Percentiles rank a stretch among this genome's conserved stretches.
Evolutionary conservation across 768 basidiomycete species (phyloP).

Genomic region (Leccinum obscurum): DNA sequence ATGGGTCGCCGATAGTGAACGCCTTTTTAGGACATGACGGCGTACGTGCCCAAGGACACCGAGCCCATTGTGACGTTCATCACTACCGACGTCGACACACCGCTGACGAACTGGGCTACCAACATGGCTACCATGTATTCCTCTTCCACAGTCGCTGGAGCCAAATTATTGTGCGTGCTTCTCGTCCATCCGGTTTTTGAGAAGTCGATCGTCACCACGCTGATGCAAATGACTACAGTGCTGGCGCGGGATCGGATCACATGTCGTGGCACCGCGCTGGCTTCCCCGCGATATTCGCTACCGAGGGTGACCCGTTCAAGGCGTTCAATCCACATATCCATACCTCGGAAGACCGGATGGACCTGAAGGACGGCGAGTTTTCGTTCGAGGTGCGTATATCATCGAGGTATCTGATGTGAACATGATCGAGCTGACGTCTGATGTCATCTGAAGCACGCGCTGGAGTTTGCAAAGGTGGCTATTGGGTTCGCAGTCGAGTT

Average conservation of each 20-base stretch:
- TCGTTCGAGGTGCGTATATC: slow-evolving; percentile 34
- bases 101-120: slow-evolving; percentile 42
- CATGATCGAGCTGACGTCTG: background rate
- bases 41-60: slow-evolving; percentile 23
- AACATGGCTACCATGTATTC: slow-evolving; percentile 35
- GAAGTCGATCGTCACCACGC: background rate
- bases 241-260: slow-evolving; percentile 33
- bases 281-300: slow-evolving; percentile 42
- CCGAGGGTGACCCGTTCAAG: slow-evolving; percentile 42
- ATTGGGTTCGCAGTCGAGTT: slow-evolving; percentile 60
- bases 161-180: slow-evolving; percentile 34
- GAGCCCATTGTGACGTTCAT: slow-evolving; percentile 25
- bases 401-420: background rate
- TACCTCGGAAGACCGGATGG: slow-evolving; percentile 28
- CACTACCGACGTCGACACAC: slow-evolving; percentile 41
- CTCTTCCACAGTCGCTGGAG: slow-evolving; percentile 14
- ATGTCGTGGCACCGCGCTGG: slow-evolving; percentile 47
- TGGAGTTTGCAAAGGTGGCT: slow-evolving; percentile 61
- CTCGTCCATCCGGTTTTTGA: background rate
- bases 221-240: background rate
- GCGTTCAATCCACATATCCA: slow-evolving; percentile 46
- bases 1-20: background rate
- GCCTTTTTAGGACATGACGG: slow-evolving; percentile 35
- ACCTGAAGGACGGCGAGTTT: slow-evolving; percentile 40
- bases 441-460: background rate